Percentiles rank a stretch among this genome's conserved stretches.
Evolutionary conservation across 345 rosid genomes (phyloP).

Genomic region (Lenwebbia sp.): DNA sequence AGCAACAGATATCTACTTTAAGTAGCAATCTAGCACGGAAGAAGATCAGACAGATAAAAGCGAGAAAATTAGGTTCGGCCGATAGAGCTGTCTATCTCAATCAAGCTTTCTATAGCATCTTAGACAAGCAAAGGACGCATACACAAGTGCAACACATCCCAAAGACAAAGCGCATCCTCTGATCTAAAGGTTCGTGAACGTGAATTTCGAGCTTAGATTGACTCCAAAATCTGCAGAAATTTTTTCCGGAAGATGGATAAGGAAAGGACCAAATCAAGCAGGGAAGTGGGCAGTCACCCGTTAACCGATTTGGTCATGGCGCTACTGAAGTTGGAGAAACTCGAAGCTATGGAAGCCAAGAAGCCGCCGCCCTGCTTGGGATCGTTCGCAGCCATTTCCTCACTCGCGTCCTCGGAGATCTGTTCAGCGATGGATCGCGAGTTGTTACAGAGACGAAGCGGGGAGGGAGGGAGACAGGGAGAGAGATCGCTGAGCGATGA

Average conservation of each 20-base stretch:
- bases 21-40: neutral
- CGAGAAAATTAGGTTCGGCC: neutral
- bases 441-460: neutral
- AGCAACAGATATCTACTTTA: neutral
- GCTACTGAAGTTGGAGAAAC: slow-evolving; percentile 59
- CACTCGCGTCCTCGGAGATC: neutral
- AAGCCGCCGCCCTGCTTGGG: slow-evolving; percentile 65
- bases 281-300: slow-evolving; percentile 31
- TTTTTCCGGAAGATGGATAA: neutral
- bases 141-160: neutral
- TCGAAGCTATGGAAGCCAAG: slow-evolving; percentile 72
- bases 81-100: neutral
- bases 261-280: neutral
- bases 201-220: neutral
- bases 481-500: neutral
- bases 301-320: slow-evolving; percentile 92
- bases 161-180: neutral
- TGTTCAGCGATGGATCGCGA: neutral
- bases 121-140: neutral
- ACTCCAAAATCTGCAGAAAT: neutral
- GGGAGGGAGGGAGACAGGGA: neutral
- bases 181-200: neutral
- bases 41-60: neutral
- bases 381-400: slow-evolving; percentile 63
- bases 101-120: neutral